Base-by-base conservation (phyloP, 371 early-diverging fungal genomes). In the Apophysomyces elegans region DNA sequence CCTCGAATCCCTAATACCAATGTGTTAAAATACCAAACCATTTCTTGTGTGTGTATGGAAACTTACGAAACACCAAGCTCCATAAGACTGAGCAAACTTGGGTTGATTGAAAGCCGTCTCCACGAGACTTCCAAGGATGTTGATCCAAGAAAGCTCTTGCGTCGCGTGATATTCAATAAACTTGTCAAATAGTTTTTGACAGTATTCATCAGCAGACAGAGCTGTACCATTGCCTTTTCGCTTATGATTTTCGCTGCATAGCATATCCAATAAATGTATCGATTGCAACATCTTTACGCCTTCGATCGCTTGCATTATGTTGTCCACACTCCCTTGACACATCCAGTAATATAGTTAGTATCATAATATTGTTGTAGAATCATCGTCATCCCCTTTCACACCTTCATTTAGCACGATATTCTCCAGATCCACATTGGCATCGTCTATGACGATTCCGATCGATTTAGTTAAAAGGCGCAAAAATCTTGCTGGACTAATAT, bases 181-280 rank as follows among this genome's bases (percentile, higher is more conserved):
- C 37, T 79, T 70, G 50, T 81, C 78, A 62, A 90, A 83, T 7
- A 92, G 69, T 16, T 70, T 47, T 12, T 26, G 13, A 35, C 71
- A 73, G 21, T 67, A 78, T 1, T 37, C 56, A 12, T 57, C 21
- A 1, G 67, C 67, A 43, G 66, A 63, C 5, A 54, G 14, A 5
- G 54, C 54, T 7, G 21, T 26, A 21, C 21, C 9, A 12, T 60
- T 39, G 9, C 71, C 68, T 11, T 58, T 60, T 12, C 59, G 57
- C 4, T 47, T 26, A 9, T 70, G 16, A n/a, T 66, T 9, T 18
- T 58, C 41, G 41, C 68, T 59, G 61, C 77, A 75, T 1, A 77
- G 56, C 0, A 38, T 18, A n/a, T 72, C 72, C n/a, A 78, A 43
- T 8, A 75, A 39, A 6, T 59, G 56, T 13, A 72, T 14, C 0